Percentiles rank a stretch among this genome's conserved stretches.
phyloP scores from a whole-genome alignment of 257 asterid species.

The Solanum boliviense region DNA sequence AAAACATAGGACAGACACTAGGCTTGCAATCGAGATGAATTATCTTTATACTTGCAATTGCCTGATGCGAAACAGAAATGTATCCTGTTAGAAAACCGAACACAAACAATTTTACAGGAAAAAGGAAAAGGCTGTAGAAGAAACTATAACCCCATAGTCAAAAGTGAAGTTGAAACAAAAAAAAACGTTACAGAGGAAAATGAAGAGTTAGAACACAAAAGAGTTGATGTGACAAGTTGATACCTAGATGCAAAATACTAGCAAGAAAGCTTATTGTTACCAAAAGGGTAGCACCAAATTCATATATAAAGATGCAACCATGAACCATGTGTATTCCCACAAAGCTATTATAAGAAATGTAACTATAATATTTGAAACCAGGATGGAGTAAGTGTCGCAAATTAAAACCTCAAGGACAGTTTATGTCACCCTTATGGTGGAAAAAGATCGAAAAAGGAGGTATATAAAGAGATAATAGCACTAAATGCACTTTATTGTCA shows the following conservation, averaged over 20 bases:
- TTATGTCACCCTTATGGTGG: neutral
- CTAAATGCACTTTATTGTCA: neutral
- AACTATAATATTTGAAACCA: neutral
- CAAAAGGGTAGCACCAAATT: neutral
- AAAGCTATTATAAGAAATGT: neutral
- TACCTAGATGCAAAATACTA: neutral
- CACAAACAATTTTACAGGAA: neutral
- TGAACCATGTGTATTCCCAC: neutral
- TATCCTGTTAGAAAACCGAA: neutral
- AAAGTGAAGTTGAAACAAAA: neutral
- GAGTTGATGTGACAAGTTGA: neutral
- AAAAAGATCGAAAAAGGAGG: neutral
- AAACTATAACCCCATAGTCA: neutral
- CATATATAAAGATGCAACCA: neutral
- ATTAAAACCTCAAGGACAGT: neutral
- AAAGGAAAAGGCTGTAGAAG: neutral
- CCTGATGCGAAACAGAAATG: neutral
- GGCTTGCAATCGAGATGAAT: neutral
- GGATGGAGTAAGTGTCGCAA: neutral
- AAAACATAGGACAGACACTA: neutral
- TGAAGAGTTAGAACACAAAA: neutral
- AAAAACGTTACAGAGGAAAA: neutral
- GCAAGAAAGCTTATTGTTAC: neutral
- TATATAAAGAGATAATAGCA: neutral
- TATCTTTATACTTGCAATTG: neutral